These are phyloP conservation scores for Beauveria pseudobassiana DNA, from an alignment of 2,329 filamentous ascomycete genomes.

Conservation along the genomic window DNA sequence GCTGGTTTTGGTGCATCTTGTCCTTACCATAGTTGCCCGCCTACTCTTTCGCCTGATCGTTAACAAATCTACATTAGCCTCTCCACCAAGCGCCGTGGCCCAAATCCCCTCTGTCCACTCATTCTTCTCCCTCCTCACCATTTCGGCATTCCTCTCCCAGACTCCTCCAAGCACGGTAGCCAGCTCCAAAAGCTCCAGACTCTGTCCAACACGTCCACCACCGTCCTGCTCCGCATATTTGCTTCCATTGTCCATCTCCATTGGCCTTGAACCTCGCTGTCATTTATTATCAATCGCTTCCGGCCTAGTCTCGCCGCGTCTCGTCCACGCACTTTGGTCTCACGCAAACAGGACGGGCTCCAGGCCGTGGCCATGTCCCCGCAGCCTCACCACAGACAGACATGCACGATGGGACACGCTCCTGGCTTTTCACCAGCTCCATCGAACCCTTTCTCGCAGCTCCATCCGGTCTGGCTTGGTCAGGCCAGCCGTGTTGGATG, in stretches of 20 bases:
- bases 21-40: too few relatives aligned
- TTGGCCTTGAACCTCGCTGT: neutral
- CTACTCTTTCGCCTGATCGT: too few relatives aligned
- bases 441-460: neutral
- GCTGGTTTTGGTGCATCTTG: too few relatives aligned
- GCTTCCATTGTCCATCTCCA: neutral
- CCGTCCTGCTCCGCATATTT: slow-evolving; percentile 3
- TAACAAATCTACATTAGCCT: too few relatives aligned
- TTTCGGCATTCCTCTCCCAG: neutral
- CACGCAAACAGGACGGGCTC: neutral
- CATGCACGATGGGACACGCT: too few relatives aligned
- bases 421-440: neutral
- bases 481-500: neutral
- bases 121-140: neutral
- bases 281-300: slow-evolving; percentile 8
- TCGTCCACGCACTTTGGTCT: neutral
- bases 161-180: neutral
- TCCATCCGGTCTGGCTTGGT: neutral
- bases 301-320: neutral
- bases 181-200: neutral
- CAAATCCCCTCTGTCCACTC: neutral
- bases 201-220: neutral
- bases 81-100: neutral
- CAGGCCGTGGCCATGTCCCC: neutral
- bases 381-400: neutral